Percentiles rank a stretch among this genome's conserved stretches.
Conservation (phyloP, 179 eudicot species). For the Silene coronaria region DNA sequence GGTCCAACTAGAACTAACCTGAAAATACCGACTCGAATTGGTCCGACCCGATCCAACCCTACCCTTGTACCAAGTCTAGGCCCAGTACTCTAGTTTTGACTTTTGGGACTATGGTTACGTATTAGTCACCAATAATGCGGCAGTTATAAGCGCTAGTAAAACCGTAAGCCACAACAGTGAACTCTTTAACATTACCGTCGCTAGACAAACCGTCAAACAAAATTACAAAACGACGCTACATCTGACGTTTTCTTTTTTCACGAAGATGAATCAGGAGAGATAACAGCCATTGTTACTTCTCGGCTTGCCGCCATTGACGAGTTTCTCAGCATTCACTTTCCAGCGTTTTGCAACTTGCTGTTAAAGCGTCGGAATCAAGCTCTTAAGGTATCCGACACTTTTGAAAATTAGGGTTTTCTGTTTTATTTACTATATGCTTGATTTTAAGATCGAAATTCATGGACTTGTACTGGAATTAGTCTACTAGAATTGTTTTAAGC, state of each 20-base stretch:
- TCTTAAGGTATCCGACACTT: not conserved
- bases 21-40: no score
- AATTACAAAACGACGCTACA: no score
- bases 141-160: not conserved
- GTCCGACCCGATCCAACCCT: no score
- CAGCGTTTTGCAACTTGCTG: not conserved
- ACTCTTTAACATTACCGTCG: not conserved
- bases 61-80: no score
- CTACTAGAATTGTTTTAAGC: not conserved
- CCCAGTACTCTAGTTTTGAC: no score
- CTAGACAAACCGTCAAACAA: not conserved
- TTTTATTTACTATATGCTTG: not conserved
- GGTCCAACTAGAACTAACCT: no score
- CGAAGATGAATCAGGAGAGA: not conserved
- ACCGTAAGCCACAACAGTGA: not conserved
- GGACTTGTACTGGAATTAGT: not conserved
- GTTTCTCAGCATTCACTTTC: not conserved
- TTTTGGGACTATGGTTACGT: no score
- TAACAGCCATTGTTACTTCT: not conserved
- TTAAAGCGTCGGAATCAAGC: not conserved
- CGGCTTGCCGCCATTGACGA: not conserved
- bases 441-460: not conserved
- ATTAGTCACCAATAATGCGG: no score
- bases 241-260: not conserved
- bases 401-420: conserved; percentile 4